Percentiles rank a stretch among this genome's conserved stretches.
phyloP scores from a whole-genome alignment of 345 rosid species.

The Cardamine resedifolia region DNA sequence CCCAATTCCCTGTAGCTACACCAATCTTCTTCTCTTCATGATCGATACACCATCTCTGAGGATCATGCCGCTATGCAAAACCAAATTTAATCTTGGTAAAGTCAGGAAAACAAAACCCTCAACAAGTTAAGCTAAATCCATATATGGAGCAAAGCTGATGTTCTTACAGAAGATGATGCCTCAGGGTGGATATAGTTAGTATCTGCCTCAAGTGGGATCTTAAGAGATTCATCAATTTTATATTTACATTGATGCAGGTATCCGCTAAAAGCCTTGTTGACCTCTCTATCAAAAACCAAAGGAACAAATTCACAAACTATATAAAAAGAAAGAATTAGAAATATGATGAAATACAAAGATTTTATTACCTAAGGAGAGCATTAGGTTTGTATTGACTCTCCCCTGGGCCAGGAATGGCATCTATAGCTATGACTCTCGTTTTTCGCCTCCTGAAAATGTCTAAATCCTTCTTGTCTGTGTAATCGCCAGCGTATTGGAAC shows the following conservation, averaged over 20 bases:
- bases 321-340: neutral
- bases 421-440: conserved; percentile 74
- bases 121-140: neutral
- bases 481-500: conserved; percentile 73
- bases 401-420: conserved; percentile 66
- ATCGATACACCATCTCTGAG: conserved; percentile 17
- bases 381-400: conserved; percentile 51
- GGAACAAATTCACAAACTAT: neutral
- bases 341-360: neutral
- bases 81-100: neutral
- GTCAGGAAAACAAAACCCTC: conserved; percentile 3
- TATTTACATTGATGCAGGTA: conserved; percentile 57
- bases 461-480: conserved; percentile 50
- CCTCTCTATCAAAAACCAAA: conserved; percentile 56
- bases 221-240: conserved; percentile 30
- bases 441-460: conserved; percentile 61
- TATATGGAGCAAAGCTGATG: neutral
- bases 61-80: neutral
- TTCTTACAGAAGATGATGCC: conserved; percentile 24
- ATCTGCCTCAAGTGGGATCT: conserved; percentile 26
- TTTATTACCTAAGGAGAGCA: conserved; percentile 61
- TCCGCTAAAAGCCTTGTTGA: conserved; percentile 84
- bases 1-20: conserved; percentile 94
- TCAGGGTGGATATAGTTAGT: conserved; percentile 14
- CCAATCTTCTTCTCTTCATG: conserved; percentile 48